phyloP scores from a whole-genome alignment of 257 asterid species.

The Gentiana macrophylla region DNA sequence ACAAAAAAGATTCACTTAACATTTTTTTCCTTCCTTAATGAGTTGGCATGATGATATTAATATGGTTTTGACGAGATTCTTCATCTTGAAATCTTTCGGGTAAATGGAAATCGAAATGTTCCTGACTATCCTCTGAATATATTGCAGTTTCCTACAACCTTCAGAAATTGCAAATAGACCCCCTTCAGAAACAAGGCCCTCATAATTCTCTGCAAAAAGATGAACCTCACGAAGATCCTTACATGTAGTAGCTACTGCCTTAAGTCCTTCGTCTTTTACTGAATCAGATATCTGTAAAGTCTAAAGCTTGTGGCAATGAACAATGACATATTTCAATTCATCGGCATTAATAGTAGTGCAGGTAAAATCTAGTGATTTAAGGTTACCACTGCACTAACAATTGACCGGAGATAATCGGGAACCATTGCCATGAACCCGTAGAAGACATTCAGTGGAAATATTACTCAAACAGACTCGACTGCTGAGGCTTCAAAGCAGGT shows the following conservation, averaged over 20 bases:
- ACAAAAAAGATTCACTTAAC: constrained; percentile 20
- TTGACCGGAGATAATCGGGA: constrained; percentile 31
- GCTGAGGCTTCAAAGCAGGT: no score
- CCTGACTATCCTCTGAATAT: constrained; percentile 9
- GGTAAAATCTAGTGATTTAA: constrained; percentile 37
- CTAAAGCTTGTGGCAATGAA: constrained; percentile 37
- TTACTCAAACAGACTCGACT: no score
- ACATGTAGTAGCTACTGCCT: constrained; percentile 41
- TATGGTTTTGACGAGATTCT: no score
- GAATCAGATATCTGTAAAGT: neutral
- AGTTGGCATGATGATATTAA: neutral
- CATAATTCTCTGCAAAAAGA: constrained; percentile 46
- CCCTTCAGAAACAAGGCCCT: constrained; percentile 39
- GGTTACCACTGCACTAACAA: constrained; percentile 31
- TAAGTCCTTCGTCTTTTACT: constrained; percentile 19
- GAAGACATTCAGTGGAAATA: no score
- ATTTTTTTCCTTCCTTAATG: constrained; percentile 11
- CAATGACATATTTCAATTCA: constrained; percentile 33
- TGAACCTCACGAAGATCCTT: constrained; percentile 48
- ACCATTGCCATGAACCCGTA: constrained; percentile 34
- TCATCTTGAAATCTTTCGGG: no score
- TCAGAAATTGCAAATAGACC: constrained; percentile 45
- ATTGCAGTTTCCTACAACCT: constrained; percentile 45
- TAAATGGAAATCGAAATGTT: no score
- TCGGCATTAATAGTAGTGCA: constrained; percentile 30